Percentiles rank a stretch among this genome's conserved stretches.
These are phyloP conservation scores for Rhodotorula diobovata DNA, from an alignment of 768 basidiomycete species.

Conservation along the genomic window DNA sequence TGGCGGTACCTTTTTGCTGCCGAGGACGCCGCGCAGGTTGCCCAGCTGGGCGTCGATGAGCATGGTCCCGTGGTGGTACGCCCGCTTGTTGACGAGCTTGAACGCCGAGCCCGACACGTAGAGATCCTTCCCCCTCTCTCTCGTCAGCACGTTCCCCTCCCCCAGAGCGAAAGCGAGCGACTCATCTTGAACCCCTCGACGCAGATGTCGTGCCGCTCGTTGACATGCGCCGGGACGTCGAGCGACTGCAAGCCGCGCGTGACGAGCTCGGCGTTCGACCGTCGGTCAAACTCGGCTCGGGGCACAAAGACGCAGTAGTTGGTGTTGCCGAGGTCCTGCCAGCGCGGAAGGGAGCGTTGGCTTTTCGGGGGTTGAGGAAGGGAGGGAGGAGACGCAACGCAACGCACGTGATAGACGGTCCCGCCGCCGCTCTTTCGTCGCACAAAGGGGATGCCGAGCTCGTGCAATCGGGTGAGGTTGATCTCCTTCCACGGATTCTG, in stretches of 20 bases:
- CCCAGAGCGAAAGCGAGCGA: slow-evolving; percentile 21
- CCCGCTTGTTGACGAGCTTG: slow-evolving; percentile 81
- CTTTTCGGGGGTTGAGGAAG: background rate
- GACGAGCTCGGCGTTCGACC: slow-evolving; percentile 69
- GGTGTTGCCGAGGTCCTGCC: slow-evolving; percentile 89
- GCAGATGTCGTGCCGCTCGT: slow-evolving; percentile 87
- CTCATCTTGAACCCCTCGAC: slow-evolving; percentile 83
- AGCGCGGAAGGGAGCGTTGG: background rate
- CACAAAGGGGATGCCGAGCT: slow-evolving; percentile 64
- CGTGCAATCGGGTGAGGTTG: slow-evolving; percentile 61
- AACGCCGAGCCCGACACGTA: slow-evolving; percentile 97
- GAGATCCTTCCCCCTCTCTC: too few species aligned
- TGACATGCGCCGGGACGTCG: slow-evolving; percentile 67
- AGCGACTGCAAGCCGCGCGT: slow-evolving; percentile 69
- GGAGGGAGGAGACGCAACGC: background rate
- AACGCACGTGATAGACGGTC: slow-evolving; percentile 86
- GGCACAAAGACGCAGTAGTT: slow-evolving; percentile 94
- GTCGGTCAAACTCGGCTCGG: slow-evolving; percentile 70
- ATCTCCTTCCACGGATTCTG: slow-evolving; percentile 98
- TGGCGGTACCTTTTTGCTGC: slow-evolving; percentile 59
- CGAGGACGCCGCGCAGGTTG: slow-evolving; percentile 67
- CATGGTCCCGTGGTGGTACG: slow-evolving; percentile 99
- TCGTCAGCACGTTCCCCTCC: slow-evolving; percentile 12
- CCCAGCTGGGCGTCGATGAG: slow-evolving; percentile 75
- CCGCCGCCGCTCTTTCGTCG: slow-evolving; percentile 87